Conservation (phyloP, 228 moss, liverwort and hornwort genomes). For the Sphagnum magellanicum region DNA sequence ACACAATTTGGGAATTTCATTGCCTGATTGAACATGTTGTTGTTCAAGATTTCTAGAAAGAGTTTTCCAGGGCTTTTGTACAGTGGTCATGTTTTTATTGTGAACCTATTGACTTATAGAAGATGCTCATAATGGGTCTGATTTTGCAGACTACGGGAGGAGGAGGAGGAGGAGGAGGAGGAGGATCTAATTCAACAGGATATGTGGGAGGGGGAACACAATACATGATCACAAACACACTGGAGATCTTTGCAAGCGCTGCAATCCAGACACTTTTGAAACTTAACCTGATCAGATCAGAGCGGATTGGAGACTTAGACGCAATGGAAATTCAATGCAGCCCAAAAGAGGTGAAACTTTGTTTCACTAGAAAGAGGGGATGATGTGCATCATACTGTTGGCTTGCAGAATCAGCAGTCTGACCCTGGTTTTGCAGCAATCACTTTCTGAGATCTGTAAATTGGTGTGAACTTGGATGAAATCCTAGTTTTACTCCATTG, state of each 20-base stretch:
- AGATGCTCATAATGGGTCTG: neutral
- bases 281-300: slow-evolving; percentile 2
- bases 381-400: no score
- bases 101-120: no score
- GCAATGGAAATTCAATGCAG: slow-evolving; percentile 21
- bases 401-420: no score
- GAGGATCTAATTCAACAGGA: neutral
- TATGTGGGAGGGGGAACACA: slow-evolving; percentile 3
- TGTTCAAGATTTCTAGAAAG: neutral
- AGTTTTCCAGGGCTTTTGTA: neutral
- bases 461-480: no score
- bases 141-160: neutral
- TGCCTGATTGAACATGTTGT: neutral
- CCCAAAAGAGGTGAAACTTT: slow-evolving; percentile 14
- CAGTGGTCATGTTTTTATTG: no score
- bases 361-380: no score
- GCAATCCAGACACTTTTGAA: slow-evolving; percentile 1
- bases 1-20: neutral
- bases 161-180: neutral
- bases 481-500: no score
- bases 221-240: slow-evolving; percentile 4
- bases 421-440: no score
- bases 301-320: slow-evolving; percentile 20
- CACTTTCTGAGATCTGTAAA: no score
- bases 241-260: neutral